Base-by-base conservation (phyloP, 306 rosid species). In the Clitoria ternatea region DNA sequence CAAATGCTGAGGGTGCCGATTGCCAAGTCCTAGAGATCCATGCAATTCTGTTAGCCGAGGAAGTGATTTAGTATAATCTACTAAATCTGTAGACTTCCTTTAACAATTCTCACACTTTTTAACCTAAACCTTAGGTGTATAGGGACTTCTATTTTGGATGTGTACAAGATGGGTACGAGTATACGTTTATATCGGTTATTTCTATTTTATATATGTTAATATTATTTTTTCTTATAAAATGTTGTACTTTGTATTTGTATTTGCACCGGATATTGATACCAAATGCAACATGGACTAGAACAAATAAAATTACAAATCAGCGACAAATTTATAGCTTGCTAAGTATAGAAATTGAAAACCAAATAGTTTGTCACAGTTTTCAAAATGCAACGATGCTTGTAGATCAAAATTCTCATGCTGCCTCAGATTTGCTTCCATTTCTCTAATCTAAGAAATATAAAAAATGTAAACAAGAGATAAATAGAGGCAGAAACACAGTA, bases 11-110 rank as follows among this genome's bases (percentile, higher is more conserved):
- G n/a, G n/a, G n/a, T n/a, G n/a, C n/a, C n/a, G n/a, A n/a, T n/a
- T n/a, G n/a, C n/a, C n/a, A n/a, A n/a, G n/a, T n/a, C n/a, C n/a
- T n/a, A n/a, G n/a, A n/a, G n/a, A n/a, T n/a, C n/a, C n/a, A n/a
- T n/a, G n/a, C n/a, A n/a, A n/a, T n/a, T n/a, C n/a, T 44, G 98
- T 92, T 67, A 92, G 81, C 18, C 55, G 74, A 2, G 90, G 92
- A 73, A 89, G 53, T 18, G 92, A 89, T 55, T 89, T 90, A 12
- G 98, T 96, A 65, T 59, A 48, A n/a, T n/a, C 81, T 77, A 85
- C 74, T 82, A 81, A 80, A n/a, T 44, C 83, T 44, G 66, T 60
- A 36, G 89, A 94, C 76, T 79, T 82, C 78, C 75, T 80, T 63
- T 79, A 66, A 61, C 61, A 77, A 76, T 69, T 71, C 69, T 81